Base-by-base conservation (phyloP, 2,329 filamentous ascomycete species). In the Diaporthe australafricana region DNA sequence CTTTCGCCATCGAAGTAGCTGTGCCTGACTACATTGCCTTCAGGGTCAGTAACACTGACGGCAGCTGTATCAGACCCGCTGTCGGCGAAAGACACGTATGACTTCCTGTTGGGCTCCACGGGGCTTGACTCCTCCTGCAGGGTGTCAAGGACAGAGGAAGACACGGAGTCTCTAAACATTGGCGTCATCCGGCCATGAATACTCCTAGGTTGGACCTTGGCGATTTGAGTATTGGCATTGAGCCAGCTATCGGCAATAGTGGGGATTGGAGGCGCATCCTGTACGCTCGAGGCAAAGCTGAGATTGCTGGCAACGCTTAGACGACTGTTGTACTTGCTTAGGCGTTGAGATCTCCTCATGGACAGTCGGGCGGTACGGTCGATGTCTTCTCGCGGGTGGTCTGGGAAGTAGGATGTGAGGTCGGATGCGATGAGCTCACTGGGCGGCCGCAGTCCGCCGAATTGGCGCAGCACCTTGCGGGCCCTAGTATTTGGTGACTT, bases 341-440 rank as follows among this genome's bases (percentile, higher is more conserved):
- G 87, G 68, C 96, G 93, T 68, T 94, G 94, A 50, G 96, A 98
- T 76, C 96, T 90, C 76, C 96, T 90, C 81, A 98, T 93, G 0
- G 96, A 98, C 82, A 98, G 90, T 62, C 96, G 93, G 74, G 98
- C 95, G 0, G 96, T 98, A 77, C 95, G 93, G 81, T 98, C 96
- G 79, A 99, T 98, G 77, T 97, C 94, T 80, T 98, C 95, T 70
- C 94, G 92, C 63, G 95, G 91, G 78, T 98, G 96, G 78, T 97
- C 95, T 0, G 96, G 96, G 87, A 99, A 99, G 85, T 98, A 99
- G 0, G 95, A 97, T 1, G 94, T 96, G 72, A 99, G 86, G 80
- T 99, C 96, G 27, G 96, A 97, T 32, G 96, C 96, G 79, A 99
- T 99, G 80, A 99, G 89, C 84, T 99, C 96, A 84, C 96, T 98